Conservation (phyloP, 2,329 filamentous ascomycete species). For the Colletotrichum tropicicola region DNA sequence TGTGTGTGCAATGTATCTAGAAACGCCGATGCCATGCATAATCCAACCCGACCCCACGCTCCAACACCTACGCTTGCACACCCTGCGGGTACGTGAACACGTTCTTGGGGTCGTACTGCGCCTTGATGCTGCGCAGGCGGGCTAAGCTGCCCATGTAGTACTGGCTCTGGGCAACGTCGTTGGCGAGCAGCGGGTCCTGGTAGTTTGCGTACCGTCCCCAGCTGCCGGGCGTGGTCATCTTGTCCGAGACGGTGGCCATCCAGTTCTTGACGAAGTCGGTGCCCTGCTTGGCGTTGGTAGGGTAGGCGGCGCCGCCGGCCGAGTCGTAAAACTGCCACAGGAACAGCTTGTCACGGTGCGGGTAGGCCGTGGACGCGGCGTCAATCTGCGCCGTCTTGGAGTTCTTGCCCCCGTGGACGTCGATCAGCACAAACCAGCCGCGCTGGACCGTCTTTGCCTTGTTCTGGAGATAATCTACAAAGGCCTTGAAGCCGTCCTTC, state of each 20-base stretch:
- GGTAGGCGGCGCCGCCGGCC: constrained; percentile 40
- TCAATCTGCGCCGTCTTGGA: constrained; percentile 44
- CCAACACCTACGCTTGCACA: background rate
- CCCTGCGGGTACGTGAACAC: constrained; percentile 51
- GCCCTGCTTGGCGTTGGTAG: constrained; percentile 39
- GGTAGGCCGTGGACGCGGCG: constrained; percentile 43
- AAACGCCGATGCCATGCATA: too few species aligned
- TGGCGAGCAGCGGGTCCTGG: constrained; percentile 56
- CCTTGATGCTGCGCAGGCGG: constrained; percentile 48
- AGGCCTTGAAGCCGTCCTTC: constrained; percentile 32
- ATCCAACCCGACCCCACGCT: background rate
- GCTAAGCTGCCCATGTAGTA: constrained; percentile 55
- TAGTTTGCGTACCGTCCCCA: constrained; percentile 65
- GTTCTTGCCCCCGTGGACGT: constrained; percentile 44
- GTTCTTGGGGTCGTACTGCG: constrained; percentile 47
- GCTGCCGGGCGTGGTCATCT: constrained; percentile 41
- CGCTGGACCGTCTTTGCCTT: constrained; percentile 33
- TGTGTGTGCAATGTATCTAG: too few species aligned
- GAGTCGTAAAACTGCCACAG: constrained; percentile 61
- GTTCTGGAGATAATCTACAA: constrained; percentile 39
- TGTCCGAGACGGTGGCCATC: constrained; percentile 46
- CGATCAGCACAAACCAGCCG: constrained; percentile 44
- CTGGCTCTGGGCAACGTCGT: constrained; percentile 55
- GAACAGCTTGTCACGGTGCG: constrained; percentile 54
- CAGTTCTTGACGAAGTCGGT: constrained; percentile 49